Percentiles rank a stretch among this genome's conserved stretches.
phyloP scores from a whole-genome alignment of 495 filamentous ascomycete species.

The Neurospora sp. region DNA sequence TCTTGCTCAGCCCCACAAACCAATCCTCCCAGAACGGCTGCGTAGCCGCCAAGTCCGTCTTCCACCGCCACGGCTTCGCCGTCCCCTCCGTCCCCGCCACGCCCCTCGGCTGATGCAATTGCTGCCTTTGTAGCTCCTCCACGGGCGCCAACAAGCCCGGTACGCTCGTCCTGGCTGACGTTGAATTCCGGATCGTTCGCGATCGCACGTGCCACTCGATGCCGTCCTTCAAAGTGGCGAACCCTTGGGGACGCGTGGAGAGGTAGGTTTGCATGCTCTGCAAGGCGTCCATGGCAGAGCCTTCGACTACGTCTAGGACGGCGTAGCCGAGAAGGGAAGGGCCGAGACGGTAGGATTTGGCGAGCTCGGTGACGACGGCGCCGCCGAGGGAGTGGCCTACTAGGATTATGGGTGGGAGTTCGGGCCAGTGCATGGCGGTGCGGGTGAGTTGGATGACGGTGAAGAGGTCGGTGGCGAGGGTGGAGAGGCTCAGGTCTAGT shows the following conservation, averaged over 20 bases:
- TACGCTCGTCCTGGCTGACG: constrained; percentile 77
- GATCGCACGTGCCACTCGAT: constrained; percentile 93
- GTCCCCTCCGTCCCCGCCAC: constrained; percentile 9
- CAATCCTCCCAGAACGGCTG: constrained; percentile 91
- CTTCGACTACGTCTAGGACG: constrained; percentile 93
- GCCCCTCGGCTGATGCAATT: constrained; percentile 7
- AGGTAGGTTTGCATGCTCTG: constrained; percentile 91
- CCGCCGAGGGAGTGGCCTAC: constrained; percentile 95
- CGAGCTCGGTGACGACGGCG: constrained; percentile 84
- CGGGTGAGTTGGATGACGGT: constrained; percentile 56
- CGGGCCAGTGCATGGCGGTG: constrained; percentile 55
- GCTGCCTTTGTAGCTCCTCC: neutral
- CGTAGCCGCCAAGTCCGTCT: constrained; percentile 73
- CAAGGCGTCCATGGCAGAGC: constrained; percentile 76
- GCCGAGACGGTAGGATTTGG: constrained; percentile 36
- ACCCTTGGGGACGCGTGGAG: constrained; percentile 67
- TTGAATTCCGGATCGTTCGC: constrained; percentile 75
- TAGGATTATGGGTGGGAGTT: constrained; percentile 63
- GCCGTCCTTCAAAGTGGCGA: constrained; percentile 61
- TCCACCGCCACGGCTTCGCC: constrained; percentile 59
- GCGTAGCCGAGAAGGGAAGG: constrained; percentile 68
- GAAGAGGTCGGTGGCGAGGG: constrained; percentile 62
- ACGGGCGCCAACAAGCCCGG: constrained; percentile 58
- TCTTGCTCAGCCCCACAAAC: constrained; percentile 79
- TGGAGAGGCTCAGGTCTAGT: constrained; percentile 55